Conservation (phyloP, 225 moss, liverwort and hornwort species). For the Anthoceros angustus region DNA sequence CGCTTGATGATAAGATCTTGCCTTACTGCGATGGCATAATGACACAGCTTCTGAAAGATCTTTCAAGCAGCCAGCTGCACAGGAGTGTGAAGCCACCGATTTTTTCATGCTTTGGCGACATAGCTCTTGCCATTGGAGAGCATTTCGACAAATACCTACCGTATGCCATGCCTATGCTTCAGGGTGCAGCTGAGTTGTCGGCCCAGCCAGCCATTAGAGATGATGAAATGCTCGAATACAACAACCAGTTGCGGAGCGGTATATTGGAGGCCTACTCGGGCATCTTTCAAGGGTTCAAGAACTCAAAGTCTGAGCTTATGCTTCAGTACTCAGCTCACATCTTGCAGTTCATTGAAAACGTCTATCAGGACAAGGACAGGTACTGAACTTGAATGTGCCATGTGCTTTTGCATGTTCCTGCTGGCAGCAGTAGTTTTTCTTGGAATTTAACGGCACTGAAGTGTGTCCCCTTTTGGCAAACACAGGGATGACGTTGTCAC, state of each 20-base stretch:
- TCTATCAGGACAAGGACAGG: constrained; percentile 9
- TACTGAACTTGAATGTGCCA: not conserved
- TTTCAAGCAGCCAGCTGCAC: constrained; percentile 7
- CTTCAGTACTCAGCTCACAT: not conserved
- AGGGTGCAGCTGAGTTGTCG: constrained; percentile 1
- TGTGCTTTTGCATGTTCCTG: too few relatives aligned
- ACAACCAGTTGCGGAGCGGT: constrained; percentile 8
- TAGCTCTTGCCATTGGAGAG: constrained; percentile 7
- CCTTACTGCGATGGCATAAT: constrained; percentile 9
- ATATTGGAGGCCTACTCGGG: constrained; percentile 8
- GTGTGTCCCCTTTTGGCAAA: too few relatives aligned
- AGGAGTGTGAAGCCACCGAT: constrained; percentile 6
- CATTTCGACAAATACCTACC: constrained; percentile 6
- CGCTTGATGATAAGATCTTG: constrained; percentile 5
- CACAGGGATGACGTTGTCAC: not conserved
- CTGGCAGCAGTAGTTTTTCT: too few relatives aligned
- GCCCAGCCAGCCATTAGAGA: constrained; percentile 7
- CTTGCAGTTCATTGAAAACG: constrained; percentile 8
- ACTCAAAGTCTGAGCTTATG: constrained; percentile 8
- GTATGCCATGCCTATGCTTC: constrained; percentile 8
- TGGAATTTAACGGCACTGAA: too few relatives aligned
- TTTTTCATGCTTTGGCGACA: constrained; percentile 8
- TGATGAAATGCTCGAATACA: constrained; percentile 9
- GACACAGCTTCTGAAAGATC: constrained; percentile 10
- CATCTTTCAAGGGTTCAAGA: constrained; percentile 10